These are phyloP conservation scores for Lathyrus sativus DNA, from an alignment of 306 rosid species.

Conservation along the genomic window DNA sequence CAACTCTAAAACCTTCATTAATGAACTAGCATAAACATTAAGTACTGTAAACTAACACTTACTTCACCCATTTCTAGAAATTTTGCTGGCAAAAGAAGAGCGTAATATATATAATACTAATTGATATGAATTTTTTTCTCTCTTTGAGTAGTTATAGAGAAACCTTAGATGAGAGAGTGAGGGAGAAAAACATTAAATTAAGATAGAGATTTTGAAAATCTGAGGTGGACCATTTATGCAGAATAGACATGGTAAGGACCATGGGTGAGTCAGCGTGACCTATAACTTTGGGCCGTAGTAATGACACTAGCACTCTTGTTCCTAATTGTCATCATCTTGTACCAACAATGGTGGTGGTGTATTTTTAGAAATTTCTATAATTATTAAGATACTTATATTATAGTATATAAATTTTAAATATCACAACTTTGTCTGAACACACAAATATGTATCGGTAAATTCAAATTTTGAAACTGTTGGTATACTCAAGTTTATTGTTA, in stretches of 20 bases:
- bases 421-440: too few species aligned
- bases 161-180: conserved; percentile 1
- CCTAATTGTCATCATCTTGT: conserved; percentile 5
- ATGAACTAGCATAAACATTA: too few species aligned
- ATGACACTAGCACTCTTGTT: conserved; percentile 12
- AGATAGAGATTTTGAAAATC: conserved; percentile 54
- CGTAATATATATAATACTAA: conserved; percentile 25
- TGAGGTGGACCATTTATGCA: conserved; percentile 63
- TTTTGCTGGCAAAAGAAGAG: conserved; percentile 20
- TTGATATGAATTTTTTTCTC: conserved; percentile 9
- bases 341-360: conserved; percentile 2
- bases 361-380: neutral
- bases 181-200: conserved; percentile 43
- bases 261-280: conserved; percentile 42
- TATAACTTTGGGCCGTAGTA: neutral
- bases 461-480: too few species aligned
- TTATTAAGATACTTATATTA: neutral
- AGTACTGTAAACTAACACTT: conserved; percentile 34
- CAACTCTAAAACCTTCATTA: neutral
- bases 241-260: conserved; percentile 30
- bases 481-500: too few species aligned
- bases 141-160: conserved; percentile 10
- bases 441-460: neutral
- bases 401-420: neutral
- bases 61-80: conserved; percentile 71